phyloP scores from a whole-genome alignment of 495 filamentous ascomycete genomes.

The Beverwykella pulmonaria region DNA sequence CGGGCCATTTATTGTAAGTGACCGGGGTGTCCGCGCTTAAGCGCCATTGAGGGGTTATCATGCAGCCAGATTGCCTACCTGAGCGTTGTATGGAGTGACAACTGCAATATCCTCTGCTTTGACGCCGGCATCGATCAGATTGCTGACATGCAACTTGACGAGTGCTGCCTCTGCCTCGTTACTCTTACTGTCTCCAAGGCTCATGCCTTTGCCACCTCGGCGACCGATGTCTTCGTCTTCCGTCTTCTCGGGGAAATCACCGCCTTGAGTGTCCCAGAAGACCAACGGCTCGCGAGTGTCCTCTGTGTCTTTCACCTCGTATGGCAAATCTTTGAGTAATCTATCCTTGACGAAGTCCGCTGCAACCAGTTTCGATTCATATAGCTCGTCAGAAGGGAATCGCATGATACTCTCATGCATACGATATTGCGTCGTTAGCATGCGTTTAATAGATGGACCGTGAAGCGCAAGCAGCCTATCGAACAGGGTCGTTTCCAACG shows the following conservation, averaged over 20 bases:
- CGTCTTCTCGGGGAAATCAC: slow-evolving; percentile 73
- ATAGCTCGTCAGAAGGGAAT: slow-evolving; percentile 88
- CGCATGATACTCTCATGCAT: slow-evolving; percentile 97
- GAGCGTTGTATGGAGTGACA: slow-evolving; percentile 94
- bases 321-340: slow-evolving; percentile 76
- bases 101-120: slow-evolving; percentile 83
- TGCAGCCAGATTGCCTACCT: slow-evolving; percentile 54
- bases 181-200: slow-evolving; percentile 84
- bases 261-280: slow-evolving; percentile 96
- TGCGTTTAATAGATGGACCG: slow-evolving; percentile 80
- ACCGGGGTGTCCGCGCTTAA: slow-evolving; percentile 8
- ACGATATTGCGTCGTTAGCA: slow-evolving; percentile 97
- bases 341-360: slow-evolving; percentile 73
- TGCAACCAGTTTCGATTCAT: slow-evolving; percentile 77
- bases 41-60: slow-evolving; percentile 2
- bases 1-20: not conserved
- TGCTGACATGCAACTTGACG: slow-evolving; percentile 72
- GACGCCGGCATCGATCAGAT: slow-evolving; percentile 77
- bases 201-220: slow-evolving; percentile 53
- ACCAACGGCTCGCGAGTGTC: slow-evolving; percentile 86
- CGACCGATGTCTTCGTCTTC: slow-evolving; percentile 56
- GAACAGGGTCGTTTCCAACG: slow-evolving; percentile 86
- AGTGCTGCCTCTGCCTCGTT: slow-evolving; percentile 90
- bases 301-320: slow-evolving; percentile 77
- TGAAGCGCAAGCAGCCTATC: slow-evolving; percentile 83